A percentile compares a stretch with the other conserved stretches of the same genome.
These are phyloP conservation scores for Moelleriella libera DNA, from an alignment of 2,329 filamentous ascomycete species.

Conservation along the genomic window DNA sequence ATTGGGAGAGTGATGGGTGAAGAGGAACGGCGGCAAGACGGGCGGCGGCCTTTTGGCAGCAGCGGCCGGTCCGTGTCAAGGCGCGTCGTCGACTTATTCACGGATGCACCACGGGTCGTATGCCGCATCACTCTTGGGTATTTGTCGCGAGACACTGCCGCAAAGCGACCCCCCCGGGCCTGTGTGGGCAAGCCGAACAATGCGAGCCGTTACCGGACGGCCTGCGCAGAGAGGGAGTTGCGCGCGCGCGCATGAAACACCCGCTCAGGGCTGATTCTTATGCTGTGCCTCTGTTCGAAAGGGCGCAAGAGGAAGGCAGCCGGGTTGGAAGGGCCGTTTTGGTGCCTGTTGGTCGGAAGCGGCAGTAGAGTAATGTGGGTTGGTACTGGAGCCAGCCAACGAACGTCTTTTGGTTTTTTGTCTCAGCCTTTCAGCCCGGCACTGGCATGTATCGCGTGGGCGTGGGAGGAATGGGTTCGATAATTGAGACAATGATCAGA, in stretches of 20 bases:
- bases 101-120: neutral
- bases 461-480: neutral
- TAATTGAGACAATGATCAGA: neutral
- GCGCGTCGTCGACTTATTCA: neutral
- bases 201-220: neutral
- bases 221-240: neutral
- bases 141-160: neutral
- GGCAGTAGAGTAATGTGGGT: neutral
- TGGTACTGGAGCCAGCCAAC: neutral
- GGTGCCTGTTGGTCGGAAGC: neutral
- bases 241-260: neutral
- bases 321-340: neutral
- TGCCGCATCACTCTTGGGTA: neutral
- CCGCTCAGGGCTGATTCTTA: neutral
- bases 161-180: no score
- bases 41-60: no score
- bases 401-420: neutral
- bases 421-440: slow-evolving; percentile 1
- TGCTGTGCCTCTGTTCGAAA: neutral
- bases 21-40: no score
- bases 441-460: slow-evolving; percentile 2
- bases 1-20: no score
- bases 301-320: neutral
- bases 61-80: no score
- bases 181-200: neutral